Evolutionary conservation across 1,284 basidiomycete species (phyloP), one percentile per base, ranked within the genome.

Genomic region (Cryptococcus wingfieldii): DNA sequence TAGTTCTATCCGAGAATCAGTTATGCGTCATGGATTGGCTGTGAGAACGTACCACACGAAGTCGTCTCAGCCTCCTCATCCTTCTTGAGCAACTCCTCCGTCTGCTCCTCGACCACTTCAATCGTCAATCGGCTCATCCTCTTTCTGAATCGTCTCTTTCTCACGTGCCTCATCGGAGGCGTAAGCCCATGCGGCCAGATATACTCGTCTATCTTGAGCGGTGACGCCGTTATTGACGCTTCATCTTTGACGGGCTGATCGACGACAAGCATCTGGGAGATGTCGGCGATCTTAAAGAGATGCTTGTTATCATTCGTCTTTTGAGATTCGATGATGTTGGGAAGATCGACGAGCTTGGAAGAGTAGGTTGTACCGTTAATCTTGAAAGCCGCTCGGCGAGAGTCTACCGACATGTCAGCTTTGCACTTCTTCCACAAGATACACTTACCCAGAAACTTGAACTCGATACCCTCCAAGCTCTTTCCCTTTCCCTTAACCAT

Each of bases 221-320:
- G 83, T 80, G 69, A 43, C 77, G 68, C 61, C 0, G 72, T 73
- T 28, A 77, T 74, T 18, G 69, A 80, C 18, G 87, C 83, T 69
- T 93, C 89, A 55, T 82, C 84, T 23, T 84, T 81, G 50, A 95
- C 82, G 48, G 84, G 86, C 55, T 88, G 81, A 53, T 86, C 88
- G 18, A 94, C 86, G 9, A 94, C 86, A 48, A 96, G 82, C 88
- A 96, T 93, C 83, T 95, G 93, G 76, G 90, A 94, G 77, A 99
- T 97, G 72, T 99, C 96, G 34, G 93, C 93, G 1, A 96, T 89
- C 78, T 99, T 99, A 82, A 98, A 97, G 83, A 98, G 88, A 69
- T 94, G 89, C 71, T 93, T 90, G 73, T 88, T 91, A 77, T 98
- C 95, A 50, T 96, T 78, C 1, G 94, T 96, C 81, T 98, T 98